Evolutionary conservation across 192 early-diverging fungal genomes (phyloP).

Genomic region (Spizellomyces sp.): DNA sequence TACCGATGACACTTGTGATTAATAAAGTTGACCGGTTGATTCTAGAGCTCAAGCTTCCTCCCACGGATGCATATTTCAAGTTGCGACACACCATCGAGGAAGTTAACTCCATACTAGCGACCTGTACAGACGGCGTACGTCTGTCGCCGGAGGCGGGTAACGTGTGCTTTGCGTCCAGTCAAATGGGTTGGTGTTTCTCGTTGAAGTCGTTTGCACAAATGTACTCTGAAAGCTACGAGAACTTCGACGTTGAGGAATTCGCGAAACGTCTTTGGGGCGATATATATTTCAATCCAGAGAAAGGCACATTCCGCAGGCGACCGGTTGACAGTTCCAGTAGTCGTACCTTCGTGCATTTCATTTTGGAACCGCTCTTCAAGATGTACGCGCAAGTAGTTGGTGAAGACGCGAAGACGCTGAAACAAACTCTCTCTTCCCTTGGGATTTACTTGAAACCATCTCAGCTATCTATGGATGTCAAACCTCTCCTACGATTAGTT

Average conservation of each 20-base stretch:
- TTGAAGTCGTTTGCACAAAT: constrained; percentile 88
- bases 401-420: constrained; percentile 74
- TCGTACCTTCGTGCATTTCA: constrained; percentile 94
- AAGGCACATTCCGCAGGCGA: constrained; percentile 79
- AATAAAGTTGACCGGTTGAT: constrained; percentile 99
- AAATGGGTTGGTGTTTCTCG: constrained; percentile 93
- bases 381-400: constrained; percentile 83
- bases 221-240: constrained; percentile 77
- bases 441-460: constrained; percentile 82
- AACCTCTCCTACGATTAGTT: constrained; percentile 80
- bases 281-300: constrained; percentile 83
- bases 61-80: constrained; percentile 96
- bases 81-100: constrained; percentile 94
- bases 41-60: constrained; percentile 93
- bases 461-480: constrained; percentile 80
- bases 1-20: constrained; percentile 85
- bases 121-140: constrained; percentile 51
- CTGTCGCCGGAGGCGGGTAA: constrained; percentile 94
- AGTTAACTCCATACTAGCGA: constrained; percentile 80
- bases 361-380: constrained; percentile 95
- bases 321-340: constrained; percentile 50
- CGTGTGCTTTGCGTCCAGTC: constrained; percentile 89
- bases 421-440: constrained; percentile 68
- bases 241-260: constrained; percentile 75
- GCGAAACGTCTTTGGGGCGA: constrained; percentile 97